Percentiles rank a stretch among this genome's conserved stretches.
Conservation (phyloP, 2,329 filamentous ascomycete species). For the Lasiodiplodia sp. region DNA sequence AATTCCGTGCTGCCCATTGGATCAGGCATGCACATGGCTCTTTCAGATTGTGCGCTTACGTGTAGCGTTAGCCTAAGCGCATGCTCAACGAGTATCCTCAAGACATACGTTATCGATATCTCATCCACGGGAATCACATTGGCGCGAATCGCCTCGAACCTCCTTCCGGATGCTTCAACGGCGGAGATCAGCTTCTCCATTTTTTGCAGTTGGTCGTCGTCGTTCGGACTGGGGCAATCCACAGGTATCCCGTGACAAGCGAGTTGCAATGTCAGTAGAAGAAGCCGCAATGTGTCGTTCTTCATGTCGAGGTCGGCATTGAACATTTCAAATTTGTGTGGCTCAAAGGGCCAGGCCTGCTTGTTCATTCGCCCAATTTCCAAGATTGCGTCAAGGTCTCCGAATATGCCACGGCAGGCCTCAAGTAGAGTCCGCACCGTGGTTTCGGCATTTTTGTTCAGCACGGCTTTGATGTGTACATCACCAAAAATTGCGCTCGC, state of each 20-base stretch:
- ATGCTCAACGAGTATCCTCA: not conserved
- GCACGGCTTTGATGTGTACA: not conserved
- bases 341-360: not conserved
- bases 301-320: conserved; percentile 13
- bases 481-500: conserved; percentile 1
- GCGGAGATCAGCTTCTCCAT: not conserved
- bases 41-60: not conserved
- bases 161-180: not conserved
- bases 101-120: not conserved
- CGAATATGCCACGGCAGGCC: conserved; percentile 3
- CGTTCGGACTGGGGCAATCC: not conserved
- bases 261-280: not conserved
- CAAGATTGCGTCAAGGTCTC: not conserved
- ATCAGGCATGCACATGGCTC: not conserved
- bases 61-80: not conserved
- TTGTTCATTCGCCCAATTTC: not conserved
- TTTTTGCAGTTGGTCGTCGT: not conserved
- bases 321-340: not conserved
- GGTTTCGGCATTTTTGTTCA: not conserved
- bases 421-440: not conserved
- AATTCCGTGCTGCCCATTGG: conserved; percentile 7
- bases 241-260: not conserved
- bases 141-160: not conserved
- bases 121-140: not conserved
- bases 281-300: conserved; percentile 1